These are phyloP conservation scores for Botrytis galanthina DNA, from an alignment of 2,329 filamentous ascomycete species.

Conservation along the genomic window DNA sequence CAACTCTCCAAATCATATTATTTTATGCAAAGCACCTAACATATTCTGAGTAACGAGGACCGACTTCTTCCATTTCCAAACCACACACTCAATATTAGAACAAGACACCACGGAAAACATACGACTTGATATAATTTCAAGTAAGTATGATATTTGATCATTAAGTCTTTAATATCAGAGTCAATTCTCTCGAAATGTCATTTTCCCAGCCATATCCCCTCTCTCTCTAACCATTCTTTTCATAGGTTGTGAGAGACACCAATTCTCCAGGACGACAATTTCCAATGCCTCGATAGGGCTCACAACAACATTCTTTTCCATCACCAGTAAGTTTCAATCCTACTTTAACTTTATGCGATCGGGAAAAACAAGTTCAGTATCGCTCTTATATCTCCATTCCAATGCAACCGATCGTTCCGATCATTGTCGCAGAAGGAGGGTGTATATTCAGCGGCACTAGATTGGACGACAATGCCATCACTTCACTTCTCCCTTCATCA, in stretches of 20 bases:
- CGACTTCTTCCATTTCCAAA: slow-evolving; percentile 18
- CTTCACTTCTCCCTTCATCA: slow-evolving; percentile 31
- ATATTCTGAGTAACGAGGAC: slow-evolving; percentile 27
- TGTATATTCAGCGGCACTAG: slow-evolving; percentile 29
- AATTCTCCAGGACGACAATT: slow-evolving; percentile 34
- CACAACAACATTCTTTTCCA: slow-evolving; percentile 35
- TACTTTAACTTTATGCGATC: slow-evolving; percentile 38
- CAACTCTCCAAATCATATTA: slow-evolving; percentile 15
- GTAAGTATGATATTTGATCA: slow-evolving; percentile 30
- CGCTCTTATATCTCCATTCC: slow-evolving; percentile 21
- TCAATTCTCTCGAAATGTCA: slow-evolving; percentile 21
- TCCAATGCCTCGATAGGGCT: slow-evolving; percentile 39
- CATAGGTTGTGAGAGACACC: slow-evolving; percentile 19
- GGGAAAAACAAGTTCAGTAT: slow-evolving; percentile 27
- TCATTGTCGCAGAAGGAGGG: slow-evolving; percentile 28
- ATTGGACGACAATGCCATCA: slow-evolving; percentile 35
- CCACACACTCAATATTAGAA: slow-evolving; percentile 21
- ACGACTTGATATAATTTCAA: slow-evolving; percentile 22
- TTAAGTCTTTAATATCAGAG: slow-evolving; percentile 21
- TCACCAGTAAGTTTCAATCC: slow-evolving; percentile 36
- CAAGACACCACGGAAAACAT: slow-evolving; percentile 21
- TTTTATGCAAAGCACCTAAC: slow-evolving; percentile 30
- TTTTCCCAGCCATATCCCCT: slow-evolving; percentile 20
- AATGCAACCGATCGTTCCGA: slow-evolving; percentile 23
- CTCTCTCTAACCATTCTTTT: slow-evolving; percentile 27